Conservation (phyloP, 2,329 filamentous ascomycete genomes). For the Mycosphaerella sp. region DNA sequence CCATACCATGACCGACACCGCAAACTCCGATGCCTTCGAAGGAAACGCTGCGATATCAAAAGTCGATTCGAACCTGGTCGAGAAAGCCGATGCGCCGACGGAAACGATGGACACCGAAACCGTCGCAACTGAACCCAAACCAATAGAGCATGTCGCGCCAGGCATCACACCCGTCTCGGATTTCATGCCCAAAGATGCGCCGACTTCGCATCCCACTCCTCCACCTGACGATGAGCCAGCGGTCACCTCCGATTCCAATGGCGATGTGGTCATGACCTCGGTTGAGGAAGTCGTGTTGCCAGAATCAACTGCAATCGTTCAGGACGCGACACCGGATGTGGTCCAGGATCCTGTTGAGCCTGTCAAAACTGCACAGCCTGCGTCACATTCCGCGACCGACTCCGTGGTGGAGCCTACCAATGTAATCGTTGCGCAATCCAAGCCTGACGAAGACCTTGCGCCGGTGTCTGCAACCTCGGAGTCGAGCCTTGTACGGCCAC, state of each 20-base stretch:
- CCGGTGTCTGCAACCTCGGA: conserved; percentile 42
- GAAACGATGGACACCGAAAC: conserved; percentile 19
- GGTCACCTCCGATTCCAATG: conserved; percentile 25
- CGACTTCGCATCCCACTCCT: conserved; percentile 39
- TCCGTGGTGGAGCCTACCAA: conserved; percentile 3
- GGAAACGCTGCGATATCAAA: conserved; percentile 21
- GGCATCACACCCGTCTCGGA: conserved; percentile 41
- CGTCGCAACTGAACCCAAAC: conserved; percentile 32
- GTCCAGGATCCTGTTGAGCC: conserved; percentile 11
- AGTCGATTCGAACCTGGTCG: conserved; percentile 16
- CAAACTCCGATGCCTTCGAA: conserved; percentile 23
- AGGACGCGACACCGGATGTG: conserved; percentile 6
- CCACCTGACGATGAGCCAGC: conserved; percentile 38
- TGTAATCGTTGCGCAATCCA: neutral
- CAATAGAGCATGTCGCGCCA: conserved; percentile 37
- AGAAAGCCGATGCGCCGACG: conserved; percentile 14
- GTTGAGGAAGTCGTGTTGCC: conserved; percentile 14
- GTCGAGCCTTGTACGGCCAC: conserved; percentile 55
- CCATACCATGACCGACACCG: conserved; percentile 2
- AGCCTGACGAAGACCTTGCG: neutral
- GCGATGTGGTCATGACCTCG: conserved; percentile 26
- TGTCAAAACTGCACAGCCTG: neutral
- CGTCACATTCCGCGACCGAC: conserved; percentile 4
- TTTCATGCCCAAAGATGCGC: conserved; percentile 38
- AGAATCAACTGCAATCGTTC: conserved; percentile 8